Evolutionary conservation across 805 yeast species (phyloP), one percentile per base, ranked within the genome.

Genomic region (Wickerhamiella alocasiicola): DNA sequence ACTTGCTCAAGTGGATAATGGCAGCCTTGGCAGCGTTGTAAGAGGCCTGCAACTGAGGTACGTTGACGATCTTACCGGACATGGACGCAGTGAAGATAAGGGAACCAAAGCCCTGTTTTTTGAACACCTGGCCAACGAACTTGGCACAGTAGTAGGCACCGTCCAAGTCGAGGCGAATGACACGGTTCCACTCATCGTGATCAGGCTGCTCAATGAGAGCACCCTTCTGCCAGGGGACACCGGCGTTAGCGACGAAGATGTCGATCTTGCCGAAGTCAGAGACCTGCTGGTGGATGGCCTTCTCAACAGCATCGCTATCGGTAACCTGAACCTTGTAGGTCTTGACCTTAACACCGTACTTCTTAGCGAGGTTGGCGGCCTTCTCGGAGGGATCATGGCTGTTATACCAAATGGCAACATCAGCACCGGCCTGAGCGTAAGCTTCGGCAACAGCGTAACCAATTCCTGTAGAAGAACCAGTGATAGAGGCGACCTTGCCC

Each of bases 11-110:
- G 53, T 84, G 94, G 49, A 75, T 57, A 21, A 81, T 77, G 5
- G 78, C 94, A 29, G 94, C 94, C 67, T 83, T 84, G 51, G 84
- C 80, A 17, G 83, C 81, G 55, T 81, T 81, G 66, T 83, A 83
- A 26, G 79, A 76, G 9, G 93, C 79, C 65, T 84, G 95, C 54
- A 76, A 67, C 59, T 85, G 91, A 17, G 95, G 95, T 45, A 77
- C 74, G 59, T 85, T 85, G 54, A 76, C 87, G 52, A 85, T 78
- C 61, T 76, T 83, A 12, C 82, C 95, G 16, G 91, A 78, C 81
- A 85, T 84, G 26, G 94, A 81, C 6, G 91, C 88, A 3, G 95
- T 85, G 59, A 81, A 68, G 51, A 85, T 74, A 51, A 85, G 64
- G 2, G 91, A 81, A 26, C 95, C 95, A 45, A 60, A 60, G 15